Percentiles rank a stretch among this genome's conserved stretches.
phyloP scores from a whole-genome alignment of 192 early-diverging fungal species.

The Linnemannia elongata region DNA sequence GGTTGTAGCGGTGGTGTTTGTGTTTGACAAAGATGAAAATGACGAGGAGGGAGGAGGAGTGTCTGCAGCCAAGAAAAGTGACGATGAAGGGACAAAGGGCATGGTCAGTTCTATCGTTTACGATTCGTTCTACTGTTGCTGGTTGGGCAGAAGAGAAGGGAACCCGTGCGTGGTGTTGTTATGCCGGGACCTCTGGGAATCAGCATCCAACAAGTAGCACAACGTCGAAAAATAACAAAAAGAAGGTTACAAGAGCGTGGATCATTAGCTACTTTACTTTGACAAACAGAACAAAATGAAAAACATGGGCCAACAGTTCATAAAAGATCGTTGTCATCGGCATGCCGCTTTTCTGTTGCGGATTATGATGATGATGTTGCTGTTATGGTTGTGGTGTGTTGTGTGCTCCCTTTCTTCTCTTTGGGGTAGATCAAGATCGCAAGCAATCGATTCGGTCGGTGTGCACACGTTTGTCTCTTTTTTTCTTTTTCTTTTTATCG shows the following conservation, averaged over 20 bases:
- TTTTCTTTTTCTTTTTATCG: not conserved
- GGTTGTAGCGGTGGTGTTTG: not conserved
- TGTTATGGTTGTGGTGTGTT: not conserved
- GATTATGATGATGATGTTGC: not conserved
- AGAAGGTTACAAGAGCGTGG: not conserved
- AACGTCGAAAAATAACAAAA: too few relatives aligned
- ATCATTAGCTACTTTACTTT: not conserved
- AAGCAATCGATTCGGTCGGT: not conserved
- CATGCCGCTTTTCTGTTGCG: too few relatives aligned
- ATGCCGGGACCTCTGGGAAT: conserved; percentile 5
- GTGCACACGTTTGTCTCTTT: not conserved
- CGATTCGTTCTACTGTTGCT: not conserved
- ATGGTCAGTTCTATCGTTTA: not conserved
- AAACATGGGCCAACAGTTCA: not conserved
- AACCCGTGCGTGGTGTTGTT: too few relatives aligned
- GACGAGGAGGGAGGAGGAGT: not conserved
- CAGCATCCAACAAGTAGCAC: not conserved
- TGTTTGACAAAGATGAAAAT: not conserved
- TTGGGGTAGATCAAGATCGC: not conserved
- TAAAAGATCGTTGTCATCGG: not conserved
- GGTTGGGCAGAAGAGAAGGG: not conserved
- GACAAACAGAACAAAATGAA: not conserved
- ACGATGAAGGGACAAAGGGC: not conserved
- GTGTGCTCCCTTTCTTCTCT: not conserved
- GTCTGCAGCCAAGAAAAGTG: not conserved